Evolutionary conservation across 257 asterid species (phyloP).

Genomic region (Leptodermis oblonga): DNA sequence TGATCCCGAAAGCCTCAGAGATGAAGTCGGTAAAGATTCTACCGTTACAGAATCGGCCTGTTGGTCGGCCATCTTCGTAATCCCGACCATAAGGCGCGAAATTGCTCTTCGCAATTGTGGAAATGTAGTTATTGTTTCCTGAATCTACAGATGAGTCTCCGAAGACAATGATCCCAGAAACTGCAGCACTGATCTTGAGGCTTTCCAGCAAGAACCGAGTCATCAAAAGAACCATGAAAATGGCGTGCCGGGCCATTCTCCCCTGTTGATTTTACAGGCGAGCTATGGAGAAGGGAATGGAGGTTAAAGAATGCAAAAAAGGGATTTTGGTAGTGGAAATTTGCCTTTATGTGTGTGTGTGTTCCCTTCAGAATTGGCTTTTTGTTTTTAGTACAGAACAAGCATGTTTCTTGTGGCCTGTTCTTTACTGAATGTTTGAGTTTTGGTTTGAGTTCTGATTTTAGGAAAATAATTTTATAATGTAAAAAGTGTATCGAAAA

Average conservation of each 20-base stretch:
- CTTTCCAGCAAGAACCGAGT: slow-evolving; percentile 2
- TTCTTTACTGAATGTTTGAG: too few species aligned
- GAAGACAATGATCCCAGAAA: slow-evolving; percentile 70
- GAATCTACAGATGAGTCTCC: slow-evolving; percentile 95
- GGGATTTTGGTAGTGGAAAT: neutral
- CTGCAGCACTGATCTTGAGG: slow-evolving; percentile 24
- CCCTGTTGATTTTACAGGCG: neutral
- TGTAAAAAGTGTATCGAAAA: too few species aligned
- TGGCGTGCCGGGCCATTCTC: slow-evolving; percentile 9
- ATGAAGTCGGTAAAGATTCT: slow-evolving; percentile 70
- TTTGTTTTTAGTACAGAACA: neutral
- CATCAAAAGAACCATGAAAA: neutral
- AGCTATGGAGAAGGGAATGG: neutral
- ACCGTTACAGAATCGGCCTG: slow-evolving; percentile 84
- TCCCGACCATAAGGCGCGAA: slow-evolving; percentile 85
- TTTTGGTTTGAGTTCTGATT: too few species aligned
- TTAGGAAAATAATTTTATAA: too few species aligned
- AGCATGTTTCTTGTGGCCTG: neutral
- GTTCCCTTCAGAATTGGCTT: neutral
- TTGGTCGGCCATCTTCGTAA: slow-evolving; percentile 53
- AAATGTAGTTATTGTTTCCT: slow-evolving; percentile 72
- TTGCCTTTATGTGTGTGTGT: neutral
- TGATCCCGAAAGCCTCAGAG: slow-evolving; percentile 67
- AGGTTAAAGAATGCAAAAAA: neutral
- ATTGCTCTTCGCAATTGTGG: slow-evolving; percentile 66